phyloP scores from a whole-genome alignment of 169 alveolate genomes.

The Plasmodium yoelii region DNA sequence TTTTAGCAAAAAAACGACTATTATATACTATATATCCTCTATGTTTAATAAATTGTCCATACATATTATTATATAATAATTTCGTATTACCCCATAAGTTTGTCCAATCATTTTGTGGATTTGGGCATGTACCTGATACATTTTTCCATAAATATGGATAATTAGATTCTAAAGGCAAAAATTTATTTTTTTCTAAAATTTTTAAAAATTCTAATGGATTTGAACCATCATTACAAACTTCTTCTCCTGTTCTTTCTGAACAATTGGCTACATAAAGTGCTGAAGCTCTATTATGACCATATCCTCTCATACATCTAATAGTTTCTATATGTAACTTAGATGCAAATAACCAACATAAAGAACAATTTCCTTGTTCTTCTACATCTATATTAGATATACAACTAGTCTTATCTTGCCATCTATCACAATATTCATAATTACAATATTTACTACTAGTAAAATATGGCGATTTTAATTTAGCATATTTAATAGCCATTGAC shows the following conservation, averaged over 20 bases:
- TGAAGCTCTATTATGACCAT: slow-evolving; percentile 55
- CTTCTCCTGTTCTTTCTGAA: not conserved
- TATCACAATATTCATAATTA: slow-evolving; percentile 37
- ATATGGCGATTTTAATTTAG: slow-evolving; percentile 7
- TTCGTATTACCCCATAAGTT: slow-evolving; percentile 32
- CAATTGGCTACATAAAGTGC: slow-evolving; percentile 69
- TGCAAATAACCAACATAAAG: slow-evolving; percentile 75
- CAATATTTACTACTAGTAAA: slow-evolving; percentile 40
- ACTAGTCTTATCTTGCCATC: slow-evolving; percentile 43
- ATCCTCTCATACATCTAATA: slow-evolving; percentile 69
- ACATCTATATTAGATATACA: slow-evolving; percentile 40
- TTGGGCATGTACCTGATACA: slow-evolving; percentile 27
- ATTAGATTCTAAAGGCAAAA: slow-evolving; percentile 59
- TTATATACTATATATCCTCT: slow-evolving; percentile 20
- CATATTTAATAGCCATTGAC: slow-evolving; percentile 10
- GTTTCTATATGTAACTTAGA: slow-evolving; percentile 73
- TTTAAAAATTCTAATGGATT: slow-evolving; percentile 48
- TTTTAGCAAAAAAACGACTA: not conserved
- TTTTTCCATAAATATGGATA: slow-evolving; percentile 30
- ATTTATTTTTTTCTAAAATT: slow-evolving; percentile 22
- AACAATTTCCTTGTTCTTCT: slow-evolving; percentile 69
- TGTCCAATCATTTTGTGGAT: not conserved
- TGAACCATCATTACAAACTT: slow-evolving; percentile 24
- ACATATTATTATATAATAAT: slow-evolving; percentile 7
- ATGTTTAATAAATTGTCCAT: not conserved